Conservation (phyloP, 2,329 filamentous ascomycete genomes). For the Sclerotinia minor region DNA sequence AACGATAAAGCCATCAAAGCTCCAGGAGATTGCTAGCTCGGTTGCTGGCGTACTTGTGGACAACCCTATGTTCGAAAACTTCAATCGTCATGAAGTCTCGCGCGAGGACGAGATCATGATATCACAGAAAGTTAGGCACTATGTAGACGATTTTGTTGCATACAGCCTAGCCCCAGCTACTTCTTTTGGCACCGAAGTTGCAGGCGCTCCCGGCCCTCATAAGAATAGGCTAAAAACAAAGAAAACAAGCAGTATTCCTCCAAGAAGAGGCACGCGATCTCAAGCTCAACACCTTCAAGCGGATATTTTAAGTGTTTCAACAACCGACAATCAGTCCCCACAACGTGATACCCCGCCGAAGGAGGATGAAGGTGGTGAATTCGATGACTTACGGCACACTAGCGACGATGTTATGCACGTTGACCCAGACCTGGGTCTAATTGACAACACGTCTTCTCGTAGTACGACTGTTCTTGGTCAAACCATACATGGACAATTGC, state of each 20-base stretch:
- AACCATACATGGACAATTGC: slow-evolving; percentile 1
- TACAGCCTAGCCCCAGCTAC: slow-evolving; percentile 3
- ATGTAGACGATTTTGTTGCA: slow-evolving; percentile 22
- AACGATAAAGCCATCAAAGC: slow-evolving; percentile 2
- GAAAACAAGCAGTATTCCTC: neutral
- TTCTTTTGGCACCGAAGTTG: neutral
- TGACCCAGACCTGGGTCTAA: neutral
- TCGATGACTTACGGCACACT: neutral
- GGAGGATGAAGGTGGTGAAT: no score
- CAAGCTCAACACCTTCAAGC: slow-evolving; percentile 3
- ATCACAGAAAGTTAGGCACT: slow-evolving; percentile 19
- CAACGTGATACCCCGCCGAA: neutral
- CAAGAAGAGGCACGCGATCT: neutral
- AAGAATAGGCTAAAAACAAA: neutral
- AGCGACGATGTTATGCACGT: neutral
- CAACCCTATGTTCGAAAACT: slow-evolving; percentile 7
- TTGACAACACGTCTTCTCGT: neutral
- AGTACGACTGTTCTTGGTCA: neutral
- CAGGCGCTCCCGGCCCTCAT: neutral
- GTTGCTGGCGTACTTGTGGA: slow-evolving; percentile 15
- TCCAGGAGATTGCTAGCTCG: slow-evolving; percentile 21
- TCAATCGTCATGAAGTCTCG: slow-evolving; percentile 12
- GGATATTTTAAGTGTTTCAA: neutral
- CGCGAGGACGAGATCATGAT: slow-evolving; percentile 15
- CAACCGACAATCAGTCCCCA: neutral